Evolutionary conservation across 306 rosid species (phyloP).

Genomic region (Alnus glutinosa): DNA sequence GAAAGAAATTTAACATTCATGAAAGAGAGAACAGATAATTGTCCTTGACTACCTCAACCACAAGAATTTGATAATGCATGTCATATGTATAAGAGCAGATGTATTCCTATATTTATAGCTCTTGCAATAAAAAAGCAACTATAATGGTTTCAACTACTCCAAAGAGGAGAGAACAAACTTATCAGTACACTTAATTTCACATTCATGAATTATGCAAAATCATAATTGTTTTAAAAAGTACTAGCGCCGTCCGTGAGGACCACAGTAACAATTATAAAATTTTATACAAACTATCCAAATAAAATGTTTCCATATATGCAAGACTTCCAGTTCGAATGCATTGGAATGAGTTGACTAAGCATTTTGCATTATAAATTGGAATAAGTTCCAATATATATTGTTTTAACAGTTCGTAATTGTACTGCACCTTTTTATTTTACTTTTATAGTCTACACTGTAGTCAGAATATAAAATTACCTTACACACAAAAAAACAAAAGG

Average conservation of each 20-base stretch:
- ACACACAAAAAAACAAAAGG: background rate
- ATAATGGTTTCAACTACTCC: background rate
- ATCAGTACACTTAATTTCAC: too few species aligned
- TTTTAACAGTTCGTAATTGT: too few species aligned
- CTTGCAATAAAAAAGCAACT: background rate
- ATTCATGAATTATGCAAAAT: background rate
- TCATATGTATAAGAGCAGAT: background rate
- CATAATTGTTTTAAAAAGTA: background rate
- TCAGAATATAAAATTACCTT: too few species aligned
- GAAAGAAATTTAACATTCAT: conserved; percentile 10
- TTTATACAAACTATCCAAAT: background rate
- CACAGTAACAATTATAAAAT: background rate
- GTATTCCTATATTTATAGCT: background rate
- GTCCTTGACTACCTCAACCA: conserved; percentile 7
- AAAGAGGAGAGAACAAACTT: background rate
- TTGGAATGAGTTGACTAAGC: too few species aligned
- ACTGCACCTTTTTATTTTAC: too few species aligned
- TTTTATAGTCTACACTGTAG: too few species aligned
- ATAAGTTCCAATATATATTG: too few species aligned
- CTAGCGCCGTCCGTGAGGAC: background rate
- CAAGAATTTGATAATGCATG: background rate
- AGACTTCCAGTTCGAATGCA: too few species aligned
- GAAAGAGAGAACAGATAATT: conserved; percentile 11
- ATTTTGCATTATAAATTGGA: too few species aligned
- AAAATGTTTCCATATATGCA: background rate